Base-by-base conservation (phyloP, 192 early-diverging fungal genomes). In the Phycomyces blakesleeanus region DNA sequence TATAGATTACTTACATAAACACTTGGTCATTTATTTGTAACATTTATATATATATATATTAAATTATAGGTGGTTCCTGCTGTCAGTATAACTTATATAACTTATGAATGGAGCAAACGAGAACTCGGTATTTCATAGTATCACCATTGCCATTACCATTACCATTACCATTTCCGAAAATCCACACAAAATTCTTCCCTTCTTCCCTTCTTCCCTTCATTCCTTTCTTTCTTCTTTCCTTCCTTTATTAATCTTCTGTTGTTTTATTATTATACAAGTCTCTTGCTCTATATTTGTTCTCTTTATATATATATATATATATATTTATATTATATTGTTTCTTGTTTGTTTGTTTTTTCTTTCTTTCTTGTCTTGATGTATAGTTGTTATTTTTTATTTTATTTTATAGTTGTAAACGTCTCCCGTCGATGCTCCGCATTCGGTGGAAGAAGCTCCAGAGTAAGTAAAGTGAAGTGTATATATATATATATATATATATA, bases 61-160 rank as follows among this genome's bases (percentile, higher is more conserved):
- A 2, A 7, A 34, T 34, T 34, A 7, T 34, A 83, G 81, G 82
- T 83, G 21, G 76, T 91, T 11, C 89, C 89, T 8, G 86, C 89
- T 24, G 88, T 86, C 24, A 81, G 77, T 42, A 88, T 91, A 26
- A 83, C 76, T 56, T 89, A 89, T 64, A 79, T 86, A 0, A 85
- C 86, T 24, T 90, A 89, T 75, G 88, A 90, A 60, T 73, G 76
- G 65, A 78, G 52, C 20, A 86, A 86, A 61, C 24, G 49, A 18
- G 65, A 67, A 53, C 55, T 67, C 25, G 65, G 65, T 37, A 51
- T 67, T 27, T 41, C 57, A 40, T 67, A 67, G 59, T 15, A 18
- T 3, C 26, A 22, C n/a, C 40, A 3, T 24, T 60, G 27, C 50
- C 22, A 34, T 60, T 60, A 27, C 27, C 22, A 29, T 44, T 49